Evolutionary conservation across 2,329 filamentous ascomycete genomes (phyloP).

Genomic region (Cyphellophora europaea): DNA sequence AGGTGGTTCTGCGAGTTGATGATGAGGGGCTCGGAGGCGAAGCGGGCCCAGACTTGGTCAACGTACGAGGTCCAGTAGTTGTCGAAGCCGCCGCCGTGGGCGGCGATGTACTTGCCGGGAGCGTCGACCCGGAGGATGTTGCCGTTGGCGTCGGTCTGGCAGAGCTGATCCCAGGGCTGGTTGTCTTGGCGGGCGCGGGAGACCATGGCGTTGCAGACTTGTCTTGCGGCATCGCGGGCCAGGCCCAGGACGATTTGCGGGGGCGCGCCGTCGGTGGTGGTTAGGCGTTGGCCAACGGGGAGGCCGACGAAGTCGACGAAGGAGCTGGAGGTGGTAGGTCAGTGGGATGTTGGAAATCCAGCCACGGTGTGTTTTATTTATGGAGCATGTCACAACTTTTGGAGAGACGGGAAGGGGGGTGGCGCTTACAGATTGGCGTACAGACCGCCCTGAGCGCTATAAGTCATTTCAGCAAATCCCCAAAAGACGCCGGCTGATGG

Average conservation of each 20-base stretch:
- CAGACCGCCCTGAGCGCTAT: constrained; percentile 28
- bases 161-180: constrained; percentile 43
- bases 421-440: constrained; percentile 45
- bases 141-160: constrained; percentile 38
- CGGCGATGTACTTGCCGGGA: constrained; percentile 41
- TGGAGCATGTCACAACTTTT: too few relatives aligned
- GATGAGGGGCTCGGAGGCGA: constrained; percentile 33
- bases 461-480: constrained; percentile 44
- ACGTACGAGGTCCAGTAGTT: constrained; percentile 45
- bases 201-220: constrained; percentile 36
- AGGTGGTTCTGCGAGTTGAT: constrained; percentile 49
- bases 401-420: too few relatives aligned
- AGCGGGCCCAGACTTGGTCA: constrained; percentile 44
- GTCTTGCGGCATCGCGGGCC: too few relatives aligned
- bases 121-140: background rate
- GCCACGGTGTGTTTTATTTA: too few relatives aligned
- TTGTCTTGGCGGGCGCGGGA: constrained; percentile 38
- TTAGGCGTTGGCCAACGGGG: constrained; percentile 45
- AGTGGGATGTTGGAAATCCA: too few relatives aligned
- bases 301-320: constrained; percentile 46
- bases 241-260: too few relatives aligned
- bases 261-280: constrained; percentile 37
- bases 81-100: constrained; percentile 36
- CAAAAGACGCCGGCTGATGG: too few relatives aligned
- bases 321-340: too few relatives aligned